Percentiles rank a stretch among this genome's conserved stretches.
Evolutionary conservation across 306 rosid genomes (phyloP).

Genomic region (Quercus dentata): DNA sequence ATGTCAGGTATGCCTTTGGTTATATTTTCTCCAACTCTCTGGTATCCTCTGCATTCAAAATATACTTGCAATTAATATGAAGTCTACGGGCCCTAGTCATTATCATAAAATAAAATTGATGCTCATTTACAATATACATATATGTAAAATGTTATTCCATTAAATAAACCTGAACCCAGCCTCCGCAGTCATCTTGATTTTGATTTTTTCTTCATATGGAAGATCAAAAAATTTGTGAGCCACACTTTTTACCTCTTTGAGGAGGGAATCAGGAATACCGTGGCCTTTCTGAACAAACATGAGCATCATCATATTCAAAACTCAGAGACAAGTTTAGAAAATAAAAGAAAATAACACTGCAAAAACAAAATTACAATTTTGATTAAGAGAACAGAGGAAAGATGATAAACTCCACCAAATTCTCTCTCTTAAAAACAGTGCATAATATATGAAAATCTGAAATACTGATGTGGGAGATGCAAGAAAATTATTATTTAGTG

Average conservation of each 20-base stretch:
- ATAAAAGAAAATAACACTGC: not conserved
- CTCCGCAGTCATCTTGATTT: constrained; percentile 67
- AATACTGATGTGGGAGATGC: too few relatives aligned
- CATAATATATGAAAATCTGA: too few relatives aligned
- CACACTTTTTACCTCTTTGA: constrained; percentile 52
- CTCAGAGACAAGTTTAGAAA: not conserved
- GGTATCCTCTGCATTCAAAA: constrained; percentile 71
- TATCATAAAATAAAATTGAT: constrained; percentile 7
- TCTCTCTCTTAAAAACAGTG: too few relatives aligned
- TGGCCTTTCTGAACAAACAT: constrained; percentile 67
- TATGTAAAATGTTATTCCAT: not conserved
- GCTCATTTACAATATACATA: constrained; percentile 3
- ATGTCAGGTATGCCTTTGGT: constrained; percentile 80
- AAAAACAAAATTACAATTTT: not conserved
- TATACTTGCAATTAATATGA: constrained; percentile 17
- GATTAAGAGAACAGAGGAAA: too few relatives aligned
- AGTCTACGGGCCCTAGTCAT: not conserved
- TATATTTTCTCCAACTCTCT: constrained; percentile 73
- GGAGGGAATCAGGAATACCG: constrained; percentile 61
- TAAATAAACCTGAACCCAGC: constrained; percentile 67
- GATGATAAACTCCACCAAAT: too few relatives aligned
- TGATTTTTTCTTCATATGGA: constrained; percentile 74
- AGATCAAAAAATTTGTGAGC: constrained; percentile 63
- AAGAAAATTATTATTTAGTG: too few relatives aligned
- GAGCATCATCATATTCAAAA: not conserved